Evolutionary conservation across 1,284 basidiomycete genomes (phyloP).

Genomic region (Erythrobasidium hasegawianum): DNA sequence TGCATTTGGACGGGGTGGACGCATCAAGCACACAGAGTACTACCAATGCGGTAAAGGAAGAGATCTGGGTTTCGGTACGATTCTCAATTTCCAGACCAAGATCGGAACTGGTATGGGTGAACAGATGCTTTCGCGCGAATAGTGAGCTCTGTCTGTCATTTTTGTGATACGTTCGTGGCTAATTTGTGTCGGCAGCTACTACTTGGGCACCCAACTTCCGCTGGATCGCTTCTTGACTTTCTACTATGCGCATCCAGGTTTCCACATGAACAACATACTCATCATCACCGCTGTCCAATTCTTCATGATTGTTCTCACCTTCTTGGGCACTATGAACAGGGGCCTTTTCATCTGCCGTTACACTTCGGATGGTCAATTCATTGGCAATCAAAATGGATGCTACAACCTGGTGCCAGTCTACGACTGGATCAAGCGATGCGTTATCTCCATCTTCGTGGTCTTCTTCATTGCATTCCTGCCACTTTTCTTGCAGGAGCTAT

Average conservation of each 20-base stretch:
- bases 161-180: background rate
- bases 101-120: constrained; percentile 99
- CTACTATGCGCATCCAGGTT: constrained; percentile 99
- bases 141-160: constrained; percentile 49
- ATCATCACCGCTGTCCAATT: constrained; percentile 91
- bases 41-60: constrained; percentile 68
- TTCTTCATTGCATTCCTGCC: constrained; percentile 93
- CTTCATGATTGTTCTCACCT: constrained; percentile 78
- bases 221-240: constrained; percentile 98
- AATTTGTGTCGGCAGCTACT: constrained; percentile 58
- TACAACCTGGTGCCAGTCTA: constrained; percentile 85
- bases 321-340: constrained; percentile 82
- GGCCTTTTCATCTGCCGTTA: constrained; percentile 74
- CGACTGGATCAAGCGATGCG: constrained; percentile 87
- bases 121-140: constrained; percentile 97
- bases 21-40: constrained; percentile 99
- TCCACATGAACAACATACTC: constrained; percentile 99
- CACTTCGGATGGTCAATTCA: constrained; percentile 64
- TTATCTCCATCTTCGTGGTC: constrained; percentile 92
- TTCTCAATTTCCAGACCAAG: constrained; percentile 99
- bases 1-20: constrained; percentile 90
- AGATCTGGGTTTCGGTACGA: constrained; percentile 98
- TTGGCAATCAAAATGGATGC: constrained; percentile 74
- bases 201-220: constrained; percentile 93
- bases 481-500: constrained; percentile 88